phyloP scores from a whole-genome alignment of 148 eudicot species.

The Limonium bicolor region DNA sequence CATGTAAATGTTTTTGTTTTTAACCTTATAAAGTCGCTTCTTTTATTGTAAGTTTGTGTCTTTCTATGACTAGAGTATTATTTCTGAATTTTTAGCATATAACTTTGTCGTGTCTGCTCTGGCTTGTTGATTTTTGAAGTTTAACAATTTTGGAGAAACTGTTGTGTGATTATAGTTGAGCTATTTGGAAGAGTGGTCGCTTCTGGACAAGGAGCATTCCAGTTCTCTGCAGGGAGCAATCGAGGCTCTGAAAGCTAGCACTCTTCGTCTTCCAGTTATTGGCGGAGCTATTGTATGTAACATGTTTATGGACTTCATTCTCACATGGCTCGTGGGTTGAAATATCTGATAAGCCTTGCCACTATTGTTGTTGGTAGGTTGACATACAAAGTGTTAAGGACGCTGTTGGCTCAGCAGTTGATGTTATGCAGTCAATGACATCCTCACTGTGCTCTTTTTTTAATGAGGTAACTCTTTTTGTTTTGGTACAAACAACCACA shows the following conservation, averaged over 20 bases:
- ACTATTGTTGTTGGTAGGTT: constrained; percentile 28
- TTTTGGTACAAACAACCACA: too few species aligned
- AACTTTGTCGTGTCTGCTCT: too few species aligned
- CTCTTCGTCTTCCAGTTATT: constrained; percentile 91
- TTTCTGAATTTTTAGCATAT: too few species aligned
- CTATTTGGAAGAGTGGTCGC: constrained; percentile 80
- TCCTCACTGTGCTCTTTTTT: constrained; percentile 42
- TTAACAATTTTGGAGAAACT: background rate
- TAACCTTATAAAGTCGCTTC: too few species aligned
- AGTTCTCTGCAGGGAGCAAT: constrained; percentile 74
- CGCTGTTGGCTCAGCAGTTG: constrained; percentile 71
- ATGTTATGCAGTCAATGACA: constrained; percentile 73
- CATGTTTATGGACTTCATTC: background rate
- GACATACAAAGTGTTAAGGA: constrained; percentile 68
- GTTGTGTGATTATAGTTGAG: constrained; percentile 29
- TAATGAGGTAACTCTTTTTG: constrained; percentile 33
- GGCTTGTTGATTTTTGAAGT: background rate
- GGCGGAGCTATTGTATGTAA: constrained; percentile 79
- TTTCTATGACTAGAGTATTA: too few species aligned
- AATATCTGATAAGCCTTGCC: background rate
- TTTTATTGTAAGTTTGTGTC: too few species aligned
- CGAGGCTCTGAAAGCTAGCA: constrained; percentile 91
- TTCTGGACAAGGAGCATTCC: constrained; percentile 56
- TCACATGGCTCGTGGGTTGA: background rate
- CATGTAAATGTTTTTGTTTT: too few species aligned